Conservation (phyloP, 495 filamentous ascomycete species). For the Aspergillus cavernicola region DNA sequence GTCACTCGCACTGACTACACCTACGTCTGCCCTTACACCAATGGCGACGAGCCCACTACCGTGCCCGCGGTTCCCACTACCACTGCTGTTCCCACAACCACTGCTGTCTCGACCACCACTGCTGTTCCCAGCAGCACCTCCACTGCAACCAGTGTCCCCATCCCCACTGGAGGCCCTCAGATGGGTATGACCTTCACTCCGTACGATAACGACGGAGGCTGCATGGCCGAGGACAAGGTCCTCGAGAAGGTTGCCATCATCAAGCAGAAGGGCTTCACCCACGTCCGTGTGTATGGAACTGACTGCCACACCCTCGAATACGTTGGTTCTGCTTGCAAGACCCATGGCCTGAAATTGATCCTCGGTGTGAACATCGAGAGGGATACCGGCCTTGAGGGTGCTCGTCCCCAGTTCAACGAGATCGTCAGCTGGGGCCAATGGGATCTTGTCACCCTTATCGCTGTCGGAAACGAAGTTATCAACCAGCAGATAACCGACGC, state of each 20-base stretch:
- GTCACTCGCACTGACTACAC: constrained; percentile 65
- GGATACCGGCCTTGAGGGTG: constrained; percentile 51
- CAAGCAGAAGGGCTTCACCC: constrained; percentile 67
- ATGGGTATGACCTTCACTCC: constrained; percentile 95
- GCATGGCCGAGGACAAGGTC: constrained; percentile 64
- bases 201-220: constrained; percentile 58
- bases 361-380: constrained; percentile 78
- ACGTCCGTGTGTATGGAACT: constrained; percentile 85
- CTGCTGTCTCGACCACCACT: constrained; percentile 15
- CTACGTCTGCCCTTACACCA: constrained; percentile 68
- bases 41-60: constrained; percentile 25
- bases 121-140: constrained; percentile 17
- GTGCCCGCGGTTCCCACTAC: constrained; percentile 24
- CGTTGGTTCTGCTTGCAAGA: constrained; percentile 61
- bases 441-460: constrained; percentile 70
- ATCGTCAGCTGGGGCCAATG: constrained; percentile 73
- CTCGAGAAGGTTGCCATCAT: constrained; percentile 63
- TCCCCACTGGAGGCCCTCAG: constrained; percentile 41
- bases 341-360: constrained; percentile 70
- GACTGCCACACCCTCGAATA: constrained; percentile 79
- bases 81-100: constrained; percentile 18
- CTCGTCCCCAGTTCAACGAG: constrained; percentile 63
- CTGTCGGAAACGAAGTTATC: constrained; percentile 88
- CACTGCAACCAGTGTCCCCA: constrained; percentile 12
- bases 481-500: constrained; percentile 63